Evolutionary conservation across 345 rosid genomes (phyloP).

Genomic region (Cardamine occulta): DNA sequence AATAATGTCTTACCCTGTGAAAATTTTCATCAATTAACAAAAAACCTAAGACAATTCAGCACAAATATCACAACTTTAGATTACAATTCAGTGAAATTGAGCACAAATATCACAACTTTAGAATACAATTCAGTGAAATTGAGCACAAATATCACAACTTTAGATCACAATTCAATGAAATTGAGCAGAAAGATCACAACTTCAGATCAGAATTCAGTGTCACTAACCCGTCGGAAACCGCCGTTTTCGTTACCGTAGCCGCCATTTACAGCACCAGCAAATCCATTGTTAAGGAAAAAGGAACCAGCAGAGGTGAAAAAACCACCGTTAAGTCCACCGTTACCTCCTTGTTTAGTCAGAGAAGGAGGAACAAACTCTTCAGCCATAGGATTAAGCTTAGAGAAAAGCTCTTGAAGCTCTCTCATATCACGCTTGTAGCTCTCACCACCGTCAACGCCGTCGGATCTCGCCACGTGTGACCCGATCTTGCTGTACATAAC

Average conservation of each 20-base stretch:
- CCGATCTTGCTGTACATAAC: constrained; percentile 52
- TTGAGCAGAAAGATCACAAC: background rate
- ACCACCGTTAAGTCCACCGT: constrained; percentile 46
- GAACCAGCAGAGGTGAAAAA: constrained; percentile 49
- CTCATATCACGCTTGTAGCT: constrained; percentile 66
- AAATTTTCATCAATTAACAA: background rate
- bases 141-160: background rate
- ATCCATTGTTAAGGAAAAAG: constrained; percentile 37
- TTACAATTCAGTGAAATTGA: background rate
- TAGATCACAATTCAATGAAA: background rate
- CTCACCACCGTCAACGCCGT: constrained; percentile 53
- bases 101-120: background rate
- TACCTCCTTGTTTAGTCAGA: constrained; percentile 45
- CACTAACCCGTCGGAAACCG: constrained; percentile 58
- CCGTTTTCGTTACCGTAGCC: constrained; percentile 46
- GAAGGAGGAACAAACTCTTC: constrained; percentile 95
- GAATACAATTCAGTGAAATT: constrained; percentile 23
- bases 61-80: background rate
- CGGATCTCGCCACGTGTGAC: constrained; percentile 45
- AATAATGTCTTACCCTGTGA: background rate
- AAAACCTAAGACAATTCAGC: constrained; percentile 28
- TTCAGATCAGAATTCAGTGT: background rate
- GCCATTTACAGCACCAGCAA: constrained; percentile 39
- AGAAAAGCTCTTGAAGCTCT: constrained; percentile 85
- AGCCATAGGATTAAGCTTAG: constrained; percentile 95